Evolutionary conservation across 1,139 yeast genomes (phyloP).

Genomic region (Nakaseomyces bracarensis): DNA sequence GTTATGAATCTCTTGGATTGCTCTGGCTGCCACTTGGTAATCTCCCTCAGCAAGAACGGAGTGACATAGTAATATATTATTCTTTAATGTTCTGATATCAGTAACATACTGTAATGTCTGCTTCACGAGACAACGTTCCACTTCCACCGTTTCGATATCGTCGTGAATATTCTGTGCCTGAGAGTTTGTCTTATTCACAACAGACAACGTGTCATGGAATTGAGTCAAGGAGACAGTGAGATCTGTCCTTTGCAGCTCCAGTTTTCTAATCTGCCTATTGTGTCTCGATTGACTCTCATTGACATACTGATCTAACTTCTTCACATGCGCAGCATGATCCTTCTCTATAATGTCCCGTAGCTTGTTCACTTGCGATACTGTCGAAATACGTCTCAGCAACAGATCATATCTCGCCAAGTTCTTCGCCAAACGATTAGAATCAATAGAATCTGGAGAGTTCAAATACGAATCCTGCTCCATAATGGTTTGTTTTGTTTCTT

Average conservation of each 20-base stretch:
- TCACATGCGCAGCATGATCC: slow-evolving; percentile 18
- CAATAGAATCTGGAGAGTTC: neutral
- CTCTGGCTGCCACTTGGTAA: slow-evolving; percentile 61
- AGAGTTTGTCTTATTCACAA: slow-evolving; percentile 46
- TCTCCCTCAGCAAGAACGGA: slow-evolving; percentile 36
- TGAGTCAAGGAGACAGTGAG: slow-evolving; percentile 37
- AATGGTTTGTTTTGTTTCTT: too few relatives aligned
- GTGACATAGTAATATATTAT: slow-evolving; percentile 24
- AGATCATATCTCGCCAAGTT: slow-evolving; percentile 25
- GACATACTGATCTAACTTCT: slow-evolving; percentile 19
- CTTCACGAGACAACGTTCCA: slow-evolving; percentile 61
- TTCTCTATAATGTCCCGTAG: slow-evolving; percentile 18
- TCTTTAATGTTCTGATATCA: slow-evolving; percentile 48
- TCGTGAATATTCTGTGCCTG: slow-evolving; percentile 61
- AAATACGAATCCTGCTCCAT: neutral
- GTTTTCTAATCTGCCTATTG: slow-evolving; percentile 29
- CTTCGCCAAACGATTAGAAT: slow-evolving; percentile 14
- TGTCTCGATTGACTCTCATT: slow-evolving; percentile 21
- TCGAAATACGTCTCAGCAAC: slow-evolving; percentile 25
- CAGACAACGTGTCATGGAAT: slow-evolving; percentile 29
- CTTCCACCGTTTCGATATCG: slow-evolving; percentile 61
- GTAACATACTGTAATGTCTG: slow-evolving; percentile 58
- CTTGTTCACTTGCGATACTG: slow-evolving; percentile 26
- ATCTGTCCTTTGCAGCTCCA: slow-evolving; percentile 39
- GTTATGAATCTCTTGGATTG: slow-evolving; percentile 58